A percentile compares a stretch with the other conserved stretches of the same genome.
Evolutionary conservation across 2,329 filamentous ascomycete genomes (phyloP).

Genomic region (Chaetomiaceae sp.): DNA sequence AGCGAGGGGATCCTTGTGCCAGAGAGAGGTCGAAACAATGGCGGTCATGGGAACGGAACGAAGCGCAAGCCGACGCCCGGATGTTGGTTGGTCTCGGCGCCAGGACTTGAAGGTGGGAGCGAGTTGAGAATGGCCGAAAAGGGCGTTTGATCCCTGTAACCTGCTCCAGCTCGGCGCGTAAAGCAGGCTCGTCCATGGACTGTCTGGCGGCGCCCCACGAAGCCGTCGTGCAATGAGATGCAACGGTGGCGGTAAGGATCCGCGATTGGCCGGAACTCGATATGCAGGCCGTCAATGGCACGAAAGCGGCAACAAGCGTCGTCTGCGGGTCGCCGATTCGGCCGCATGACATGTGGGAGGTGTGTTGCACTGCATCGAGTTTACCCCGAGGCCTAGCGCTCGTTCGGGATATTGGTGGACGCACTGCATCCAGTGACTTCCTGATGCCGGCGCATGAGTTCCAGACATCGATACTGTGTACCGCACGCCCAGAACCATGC

Average conservation of each 20-base stretch:
- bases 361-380: slow-evolving; percentile 29
- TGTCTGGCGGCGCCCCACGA: slow-evolving; percentile 35
- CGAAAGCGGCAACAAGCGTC: slow-evolving; percentile 13
- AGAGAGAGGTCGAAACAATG: slow-evolving; percentile 11
- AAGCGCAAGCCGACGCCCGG: slow-evolving; percentile 23
- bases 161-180: slow-evolving; percentile 43
- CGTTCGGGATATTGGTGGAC: slow-evolving; percentile 21
- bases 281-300: slow-evolving; percentile 17
- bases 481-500: slow-evolving; percentile 2
- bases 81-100: neutral
- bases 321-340: slow-evolving; percentile 30
- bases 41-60: slow-evolving; percentile 32
- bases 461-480: slow-evolving; percentile 5
- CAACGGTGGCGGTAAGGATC: slow-evolving; percentile 29
- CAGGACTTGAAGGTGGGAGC: slow-evolving; percentile 14
- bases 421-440: slow-evolving; percentile 17
- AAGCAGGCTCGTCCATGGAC: slow-evolving; percentile 44
- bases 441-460: slow-evolving; percentile 4
- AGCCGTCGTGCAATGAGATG: slow-evolving; percentile 43
- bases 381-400: slow-evolving; percentile 23
- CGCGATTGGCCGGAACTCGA: slow-evolving; percentile 21
- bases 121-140: slow-evolving; percentile 11
- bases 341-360: slow-evolving; percentile 28
- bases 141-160: slow-evolving; percentile 34
- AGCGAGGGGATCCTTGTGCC: slow-evolving; percentile 14